These are phyloP conservation scores for Botryotinia calthae DNA, from an alignment of 2,329 filamentous ascomycete species.

Conservation along the genomic window DNA sequence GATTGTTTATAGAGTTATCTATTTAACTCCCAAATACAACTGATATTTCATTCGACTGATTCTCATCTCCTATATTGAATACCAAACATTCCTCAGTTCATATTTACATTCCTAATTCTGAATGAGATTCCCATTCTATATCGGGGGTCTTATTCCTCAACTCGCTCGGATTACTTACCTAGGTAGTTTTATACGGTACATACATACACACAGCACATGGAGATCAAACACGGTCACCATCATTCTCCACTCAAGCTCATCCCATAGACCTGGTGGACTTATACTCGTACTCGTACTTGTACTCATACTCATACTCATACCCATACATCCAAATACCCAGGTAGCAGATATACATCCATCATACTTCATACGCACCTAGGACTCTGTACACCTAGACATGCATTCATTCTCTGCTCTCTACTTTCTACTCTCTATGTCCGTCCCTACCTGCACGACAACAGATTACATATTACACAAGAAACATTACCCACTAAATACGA, in stretches of 20 bases:
- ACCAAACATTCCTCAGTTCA: not conserved
- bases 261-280: not conserved
- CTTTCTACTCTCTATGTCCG: not conserved
- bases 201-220: not conserved
- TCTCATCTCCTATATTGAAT: not conserved
- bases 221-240: not conserved
- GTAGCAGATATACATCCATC: not conserved
- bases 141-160: not conserved
- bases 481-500: not conserved
- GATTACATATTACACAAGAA: not conserved
- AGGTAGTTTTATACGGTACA: not conserved
- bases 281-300: too few relatives aligned
- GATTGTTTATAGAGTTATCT: not conserved
- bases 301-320: too few relatives aligned
- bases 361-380: not conserved
- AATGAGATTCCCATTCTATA: not conserved
- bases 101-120: not conserved
- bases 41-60: not conserved
- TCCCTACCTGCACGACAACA: not conserved
- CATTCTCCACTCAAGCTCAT: not conserved
- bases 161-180: not conserved
- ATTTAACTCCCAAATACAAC: not conserved
- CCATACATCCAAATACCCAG: not conserved
- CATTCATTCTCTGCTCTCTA: not conserved
- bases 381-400: not conserved